Evolutionary conservation across 164 flowering plant genomes (phyloP), one percentile per base, ranked within the genome.

Genomic region (Nymphaea colorata): DNA sequence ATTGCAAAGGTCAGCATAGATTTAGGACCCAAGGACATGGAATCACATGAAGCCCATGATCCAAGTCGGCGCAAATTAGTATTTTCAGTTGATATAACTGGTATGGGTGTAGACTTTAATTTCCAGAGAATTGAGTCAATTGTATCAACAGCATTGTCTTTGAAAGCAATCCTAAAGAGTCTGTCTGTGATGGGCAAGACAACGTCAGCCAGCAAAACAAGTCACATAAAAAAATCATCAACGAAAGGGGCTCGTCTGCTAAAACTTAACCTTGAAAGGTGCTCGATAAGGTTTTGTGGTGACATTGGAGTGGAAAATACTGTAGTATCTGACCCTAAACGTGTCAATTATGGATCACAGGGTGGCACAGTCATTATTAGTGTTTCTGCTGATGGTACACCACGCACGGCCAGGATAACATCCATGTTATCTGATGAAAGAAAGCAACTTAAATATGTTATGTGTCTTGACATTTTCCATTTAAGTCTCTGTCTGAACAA

Each of bases 311-410:
- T 95, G 79, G 98, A 95, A 62, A 88, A 85, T 71, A 74, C 86
- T 64, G 79, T 77, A 69, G 79, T 89, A 78, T 76, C 81, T 65
- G 99, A 95, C 59, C 98, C 97, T 41, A 95, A 95, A 78, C 87
- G 89, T 72, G 94, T 88, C 59, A 92, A 95, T 76, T 90, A 84
- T 84, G 99, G 99, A 67, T 90, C 99, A 69, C 99, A 95, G 66
- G 99, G 99, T 76, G 99, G 99, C 63, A 78, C 69, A 72, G 82
- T 85, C 66, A 62, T 82, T 18, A 79, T 92, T 66, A 79, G 81
- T 82, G 76, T 71, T 36, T 87, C 79, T 53, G 87, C 84, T 72
- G 99, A 95, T 87, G 99, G 99, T 63, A 86, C 88, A 65, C 87
- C 83, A 53, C 96, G 99, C 41, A 78, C 61, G 71, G 98, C 99